phyloP scores from a whole-genome alignment of 2,329 filamentous ascomycete species.

The Colletotrichum abscissum region DNA sequence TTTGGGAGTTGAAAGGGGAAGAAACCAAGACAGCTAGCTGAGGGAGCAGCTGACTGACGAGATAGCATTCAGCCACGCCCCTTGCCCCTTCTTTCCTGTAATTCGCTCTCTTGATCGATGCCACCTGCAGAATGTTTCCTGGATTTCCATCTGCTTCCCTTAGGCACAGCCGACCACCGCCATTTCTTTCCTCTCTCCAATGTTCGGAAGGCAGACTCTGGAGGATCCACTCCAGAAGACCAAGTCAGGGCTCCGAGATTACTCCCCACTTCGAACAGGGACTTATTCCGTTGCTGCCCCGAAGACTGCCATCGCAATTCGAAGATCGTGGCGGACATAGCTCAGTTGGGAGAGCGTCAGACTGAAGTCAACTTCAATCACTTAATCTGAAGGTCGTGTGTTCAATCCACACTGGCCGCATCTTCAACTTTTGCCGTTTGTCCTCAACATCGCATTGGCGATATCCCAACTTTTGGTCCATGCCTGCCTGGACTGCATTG shows the following conservation, averaged over 20 bases:
- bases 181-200: neutral
- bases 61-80: neutral
- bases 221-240: neutral
- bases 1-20: neutral
- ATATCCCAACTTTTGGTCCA: neutral
- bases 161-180: neutral
- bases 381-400: constrained; percentile 35
- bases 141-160: neutral
- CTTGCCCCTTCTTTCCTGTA: neutral
- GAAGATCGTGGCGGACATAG: constrained; percentile 35
- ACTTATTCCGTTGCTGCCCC: neutral
- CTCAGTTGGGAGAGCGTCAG: constrained; percentile 36
- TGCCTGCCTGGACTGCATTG: neutral
- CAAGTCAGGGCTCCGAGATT: neutral
- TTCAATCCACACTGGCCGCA: constrained; percentile 37
- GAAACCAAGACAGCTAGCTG: neutral
- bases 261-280: neutral
- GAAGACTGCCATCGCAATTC: fast-evolving
- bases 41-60: neutral
- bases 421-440: constrained; percentile 7
- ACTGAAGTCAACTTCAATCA: constrained; percentile 35
- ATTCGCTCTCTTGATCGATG: neutral
- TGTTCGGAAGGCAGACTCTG: neutral
- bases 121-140: neutral
- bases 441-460: neutral